Evolutionary conservation across 768 basidiomycete genomes (phyloP), one percentile per base, ranked within the genome.

Genomic region (Suillus sp.): DNA sequence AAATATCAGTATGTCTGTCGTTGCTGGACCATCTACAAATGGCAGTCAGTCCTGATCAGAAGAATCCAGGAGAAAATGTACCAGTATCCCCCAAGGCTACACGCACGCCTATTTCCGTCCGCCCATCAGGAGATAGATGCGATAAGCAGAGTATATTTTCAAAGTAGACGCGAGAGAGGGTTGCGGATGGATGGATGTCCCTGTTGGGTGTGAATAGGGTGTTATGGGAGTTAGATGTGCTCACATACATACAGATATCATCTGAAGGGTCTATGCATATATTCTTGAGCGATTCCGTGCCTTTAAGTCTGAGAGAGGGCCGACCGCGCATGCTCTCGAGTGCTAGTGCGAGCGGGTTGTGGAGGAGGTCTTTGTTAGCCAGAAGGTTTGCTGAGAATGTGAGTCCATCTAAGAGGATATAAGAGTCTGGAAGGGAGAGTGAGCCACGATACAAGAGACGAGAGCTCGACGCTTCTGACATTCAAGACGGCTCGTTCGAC

Each of bases 31-130:
- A 70, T 86, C 89, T 91, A 57, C 2, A 40, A 20, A 48, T 60
- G 22, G 20, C 37, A 61, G 16, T 50, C 8, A 35, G 32, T 9
- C 34, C 13, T 5, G 42, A 22, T 54, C 62, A 16, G 32, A 18
- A 56, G 6, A 58, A 40, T 34, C 27, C 65, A 34, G 10, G n/a
- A n/a, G 55, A 38, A 20, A 6, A 73, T 82, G 32, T 67, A 90
- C 90, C 83, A 25, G 79, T 84, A 65, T 91, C 90, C 3, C 90
- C 91, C 20, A 93, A 72, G 13, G 88, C 85, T 43, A 93, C 83
- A 60, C 85, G 86, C 48, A 92, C 78, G 1, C 90, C 90, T 2
- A 81, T 70, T 18, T 83, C 80, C 2, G 84, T 86, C 27, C 70
- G 50, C 22, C 72, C 50, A 30, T 51, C 50, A 30, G 50, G 50